Percentiles rank a stretch among this genome's conserved stretches.
Conservation (phyloP, 139 green algal species). For the Astrephomene gubernaculifera region DNA sequence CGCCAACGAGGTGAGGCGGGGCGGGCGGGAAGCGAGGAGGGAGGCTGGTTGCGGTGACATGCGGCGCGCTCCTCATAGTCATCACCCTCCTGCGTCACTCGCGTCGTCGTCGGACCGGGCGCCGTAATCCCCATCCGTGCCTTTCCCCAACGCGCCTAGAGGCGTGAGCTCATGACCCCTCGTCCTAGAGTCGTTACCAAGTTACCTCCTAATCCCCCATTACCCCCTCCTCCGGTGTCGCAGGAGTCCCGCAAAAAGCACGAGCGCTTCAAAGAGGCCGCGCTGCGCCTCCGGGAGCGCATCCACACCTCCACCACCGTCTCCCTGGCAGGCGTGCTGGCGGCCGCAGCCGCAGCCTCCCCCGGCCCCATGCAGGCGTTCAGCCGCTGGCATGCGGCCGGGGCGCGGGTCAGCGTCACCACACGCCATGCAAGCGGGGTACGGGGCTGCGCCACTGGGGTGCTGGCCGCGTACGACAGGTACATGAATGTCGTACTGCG, state of each 20-base stretch:
- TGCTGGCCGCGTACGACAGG: constrained; percentile 75
- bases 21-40: no score
- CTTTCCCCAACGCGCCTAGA: no score
- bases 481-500: constrained; percentile 81
- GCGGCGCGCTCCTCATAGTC: neutral
- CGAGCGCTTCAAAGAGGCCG: constrained; percentile 17
- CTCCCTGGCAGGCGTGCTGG: constrained; percentile 12
- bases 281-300: neutral
- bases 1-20: neutral
- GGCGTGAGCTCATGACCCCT: no score
- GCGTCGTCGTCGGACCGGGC: no score
- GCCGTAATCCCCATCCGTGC: no score
- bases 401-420: constrained; percentile 64
- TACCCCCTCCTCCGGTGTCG: neutral
- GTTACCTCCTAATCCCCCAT: neutral
- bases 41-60: neutral
- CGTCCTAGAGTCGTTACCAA: no score
- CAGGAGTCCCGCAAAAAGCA: constrained; percentile 39
- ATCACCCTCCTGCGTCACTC: neutral
- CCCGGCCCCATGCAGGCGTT: neutral
- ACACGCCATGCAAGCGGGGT: constrained; percentile 78
- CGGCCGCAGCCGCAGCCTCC: neutral
- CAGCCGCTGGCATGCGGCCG: constrained; percentile 12
- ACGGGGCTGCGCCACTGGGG: constrained; percentile 65
- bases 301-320: neutral